Evolutionary conservation across 2,329 filamentous ascomycete species (phyloP), one percentile per base, ranked within the genome.

Genomic region (Lasiodiplodia gonubiensis): DNA sequence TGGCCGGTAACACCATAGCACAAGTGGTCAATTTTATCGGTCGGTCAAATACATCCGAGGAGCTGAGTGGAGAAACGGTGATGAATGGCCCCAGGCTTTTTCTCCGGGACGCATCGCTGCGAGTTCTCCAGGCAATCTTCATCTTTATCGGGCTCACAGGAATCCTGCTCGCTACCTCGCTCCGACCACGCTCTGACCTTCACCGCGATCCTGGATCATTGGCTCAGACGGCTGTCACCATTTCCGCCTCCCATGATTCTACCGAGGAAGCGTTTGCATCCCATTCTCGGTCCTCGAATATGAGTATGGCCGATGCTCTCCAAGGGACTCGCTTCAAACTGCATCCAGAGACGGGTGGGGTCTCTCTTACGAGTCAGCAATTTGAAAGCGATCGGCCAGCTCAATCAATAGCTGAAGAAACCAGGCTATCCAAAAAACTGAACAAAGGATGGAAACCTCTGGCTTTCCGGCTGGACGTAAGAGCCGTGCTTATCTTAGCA

Each of bases 131-230:
- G 25, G 52, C 52, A 25, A 30, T 54, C 14, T 25, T 54, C 33
- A 2, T 35, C 10, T 30, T 54, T 8, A 30, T 30, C 7, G 52
- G 52, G 4, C 16, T 54, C 18, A 30, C 25, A 7, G 25, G 52
- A 11, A 30, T 30, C 52, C 52, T 54, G 16, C 52, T 30, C n/a
- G 52, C 52, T 25, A 54, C 52, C 16, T 35, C 18, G 25, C 25
- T 54, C 21, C 21, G 52, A n/a, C 52, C 52, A 54, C n/a, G 52
- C 16, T 25, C 52, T 30, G 16, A 25, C 30, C 52, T 54, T 54
- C 23, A 30, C 21, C n/a, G 25, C 16, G 52, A 54, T 35, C 52
- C 52, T n/a, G 52, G 52, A 10, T 35, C 52, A 10, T 25, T 54
- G 21, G 52, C 52, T 25, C 16, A 21, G 16, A 54, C 52, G 8